phyloP scores from a whole-genome alignment of 768 basidiomycete species.

The Hygrophoropsis aurantiaca region DNA sequence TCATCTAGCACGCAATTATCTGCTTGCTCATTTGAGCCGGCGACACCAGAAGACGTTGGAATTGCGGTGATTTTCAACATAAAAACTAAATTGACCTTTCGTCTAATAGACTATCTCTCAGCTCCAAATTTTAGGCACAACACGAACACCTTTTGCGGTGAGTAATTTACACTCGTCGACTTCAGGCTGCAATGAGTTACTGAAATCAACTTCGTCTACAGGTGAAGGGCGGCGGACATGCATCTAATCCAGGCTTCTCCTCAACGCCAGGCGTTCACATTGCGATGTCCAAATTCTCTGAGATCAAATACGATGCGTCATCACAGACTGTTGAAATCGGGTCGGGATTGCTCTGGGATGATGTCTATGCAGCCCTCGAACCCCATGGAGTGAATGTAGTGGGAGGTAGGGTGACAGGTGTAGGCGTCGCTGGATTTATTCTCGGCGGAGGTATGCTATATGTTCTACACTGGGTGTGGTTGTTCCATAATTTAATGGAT shows the following conservation, averaged over 20 bases:
- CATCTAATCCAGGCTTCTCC: constrained; percentile 52
- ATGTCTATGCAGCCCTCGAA: constrained; percentile 56
- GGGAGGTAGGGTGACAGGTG: constrained; percentile 55
- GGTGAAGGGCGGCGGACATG: constrained; percentile 62
- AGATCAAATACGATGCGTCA: constrained; percentile 40
- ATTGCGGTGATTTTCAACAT: constrained; percentile 37
- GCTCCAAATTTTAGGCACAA: constrained; percentile 47
- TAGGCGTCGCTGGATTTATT: constrained; percentile 57
- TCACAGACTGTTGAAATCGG: constrained; percentile 40
- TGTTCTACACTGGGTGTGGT: constrained; percentile 10
- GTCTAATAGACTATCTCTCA: constrained; percentile 16
- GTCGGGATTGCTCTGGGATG: constrained; percentile 60
- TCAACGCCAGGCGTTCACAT: constrained; percentile 60
- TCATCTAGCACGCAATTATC: constrained; percentile 45
- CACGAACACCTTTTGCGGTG: constrained; percentile 55
- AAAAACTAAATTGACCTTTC: not conserved
- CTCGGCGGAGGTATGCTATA: constrained; percentile 50
- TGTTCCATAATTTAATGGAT: no score
- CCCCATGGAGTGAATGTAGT: constrained; percentile 53
- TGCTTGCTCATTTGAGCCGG: constrained; percentile 58
- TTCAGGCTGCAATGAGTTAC: not conserved
- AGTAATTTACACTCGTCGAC: constrained; percentile 10
- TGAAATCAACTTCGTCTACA: constrained; percentile 16
- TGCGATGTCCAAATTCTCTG: constrained; percentile 46
- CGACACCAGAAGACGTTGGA: constrained; percentile 52